A percentile compares a stretch with the other conserved stretches of the same genome.
Evolutionary conservation across 2,329 filamentous ascomycete genomes (phyloP).

Genomic region (Amylocarpus encephaloides): DNA sequence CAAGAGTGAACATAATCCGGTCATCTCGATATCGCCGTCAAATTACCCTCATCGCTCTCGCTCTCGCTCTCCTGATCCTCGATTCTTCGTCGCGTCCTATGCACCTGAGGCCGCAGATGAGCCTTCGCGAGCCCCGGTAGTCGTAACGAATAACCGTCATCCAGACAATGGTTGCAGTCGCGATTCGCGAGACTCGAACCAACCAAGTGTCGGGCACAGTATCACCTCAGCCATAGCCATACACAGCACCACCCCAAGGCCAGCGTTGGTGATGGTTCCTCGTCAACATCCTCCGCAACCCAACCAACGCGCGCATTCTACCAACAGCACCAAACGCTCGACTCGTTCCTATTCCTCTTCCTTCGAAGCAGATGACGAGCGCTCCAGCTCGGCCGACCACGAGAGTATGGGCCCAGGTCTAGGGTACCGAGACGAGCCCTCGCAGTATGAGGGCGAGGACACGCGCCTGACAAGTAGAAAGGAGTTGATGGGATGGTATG

Average conservation of each 20-base stretch:
- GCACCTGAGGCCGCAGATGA: too few relatives aligned
- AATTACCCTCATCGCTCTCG: too few relatives aligned
- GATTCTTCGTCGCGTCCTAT: too few relatives aligned
- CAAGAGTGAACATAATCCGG: too few relatives aligned
- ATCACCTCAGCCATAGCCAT: neutral
- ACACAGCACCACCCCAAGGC: neutral
- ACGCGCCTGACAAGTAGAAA: constrained; percentile 78
- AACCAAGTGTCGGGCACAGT: neutral
- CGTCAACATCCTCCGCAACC: constrained; percentile 15
- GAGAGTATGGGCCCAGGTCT: constrained; percentile 32
- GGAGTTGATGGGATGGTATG: constrained; percentile 91
- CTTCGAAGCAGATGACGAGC: constrained; percentile 66
- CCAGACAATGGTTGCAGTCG: too few relatives aligned
- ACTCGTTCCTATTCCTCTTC: constrained; percentile 52
- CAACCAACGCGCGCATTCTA: constrained; percentile 20
- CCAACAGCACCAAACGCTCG: constrained; percentile 43
- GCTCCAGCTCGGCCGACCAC: constrained; percentile 37
- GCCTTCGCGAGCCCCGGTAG: too few relatives aligned
- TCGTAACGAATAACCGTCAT: too few relatives aligned
- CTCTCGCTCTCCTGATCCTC: too few relatives aligned
- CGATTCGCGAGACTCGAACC: neutral
- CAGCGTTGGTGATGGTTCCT: constrained; percentile 1
- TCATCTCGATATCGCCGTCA: too few relatives aligned
- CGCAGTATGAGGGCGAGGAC: constrained; percentile 74
- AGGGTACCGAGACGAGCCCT: constrained; percentile 28